Evolutionary conservation across 1,139 yeast species (phyloP).

Genomic region (Eremothecium sinecaudum): DNA sequence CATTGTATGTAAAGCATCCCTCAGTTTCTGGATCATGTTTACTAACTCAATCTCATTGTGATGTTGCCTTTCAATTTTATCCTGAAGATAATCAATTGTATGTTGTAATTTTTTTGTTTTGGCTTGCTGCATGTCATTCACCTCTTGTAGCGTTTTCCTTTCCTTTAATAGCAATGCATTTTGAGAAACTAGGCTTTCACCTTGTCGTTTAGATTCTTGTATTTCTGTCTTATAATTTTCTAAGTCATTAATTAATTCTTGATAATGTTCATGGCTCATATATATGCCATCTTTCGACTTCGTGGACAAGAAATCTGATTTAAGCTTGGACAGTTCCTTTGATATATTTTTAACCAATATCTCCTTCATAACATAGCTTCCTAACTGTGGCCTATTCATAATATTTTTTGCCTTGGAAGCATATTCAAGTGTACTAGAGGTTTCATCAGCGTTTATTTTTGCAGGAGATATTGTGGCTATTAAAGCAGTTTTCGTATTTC

Average conservation of each 20-base stretch:
- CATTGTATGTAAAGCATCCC: conserved; percentile 27
- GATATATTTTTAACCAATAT: conserved; percentile 49
- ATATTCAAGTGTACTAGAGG: conserved; percentile 73
- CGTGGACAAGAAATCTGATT: conserved; percentile 51
- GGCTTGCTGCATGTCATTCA: conserved; percentile 26
- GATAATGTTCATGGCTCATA: conserved; percentile 50
- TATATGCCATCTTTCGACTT: conserved; percentile 55
- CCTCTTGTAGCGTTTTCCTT: conserved; percentile 26
- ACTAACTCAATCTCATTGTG: conserved; percentile 30
- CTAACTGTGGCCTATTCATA: conserved; percentile 57
- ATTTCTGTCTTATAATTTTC: conserved; percentile 40
- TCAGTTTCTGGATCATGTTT: conserved; percentile 30
- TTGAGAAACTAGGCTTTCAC: conserved; percentile 32
- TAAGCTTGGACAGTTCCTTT: conserved; percentile 45
- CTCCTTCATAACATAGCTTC: conserved; percentile 40
- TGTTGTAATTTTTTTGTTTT: conserved; percentile 27
- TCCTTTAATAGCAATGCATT: conserved; percentile 22
- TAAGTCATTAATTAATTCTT: conserved; percentile 38
- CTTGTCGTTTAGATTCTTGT: conserved; percentile 34
- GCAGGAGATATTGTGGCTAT: conserved; percentile 83
- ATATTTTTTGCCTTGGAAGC: conserved; percentile 77
- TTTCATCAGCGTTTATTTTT: conserved; percentile 61
- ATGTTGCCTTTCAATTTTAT: conserved; percentile 31
- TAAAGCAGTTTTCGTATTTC: conserved; percentile 67
- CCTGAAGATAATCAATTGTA: conserved; percentile 29